phyloP scores from a whole-genome alignment of 148 eudicot species.

The Polygonum maritimum region DNA sequence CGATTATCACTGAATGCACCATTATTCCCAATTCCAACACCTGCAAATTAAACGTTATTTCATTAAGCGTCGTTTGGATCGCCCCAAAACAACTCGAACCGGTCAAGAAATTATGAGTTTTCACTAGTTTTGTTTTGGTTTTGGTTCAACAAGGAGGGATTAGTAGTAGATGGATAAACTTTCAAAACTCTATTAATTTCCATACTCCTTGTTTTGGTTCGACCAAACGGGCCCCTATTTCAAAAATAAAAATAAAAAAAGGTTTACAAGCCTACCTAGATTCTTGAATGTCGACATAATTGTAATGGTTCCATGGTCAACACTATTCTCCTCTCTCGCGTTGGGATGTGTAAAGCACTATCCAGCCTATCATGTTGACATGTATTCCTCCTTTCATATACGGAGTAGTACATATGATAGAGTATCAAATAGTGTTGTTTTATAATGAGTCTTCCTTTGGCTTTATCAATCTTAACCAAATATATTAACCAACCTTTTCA shows the following conservation, averaged over 20 bases:
- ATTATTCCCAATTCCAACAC: slow-evolving; percentile 79
- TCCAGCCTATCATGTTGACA: background rate
- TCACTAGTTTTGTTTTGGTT: too few species aligned
- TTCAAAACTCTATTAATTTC: too few species aligned
- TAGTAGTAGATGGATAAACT: too few species aligned
- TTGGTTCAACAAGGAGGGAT: too few species aligned
- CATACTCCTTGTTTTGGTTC: too few species aligned
- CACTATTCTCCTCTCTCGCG: background rate
- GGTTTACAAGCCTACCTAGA: background rate
- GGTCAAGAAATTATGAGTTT: too few species aligned
- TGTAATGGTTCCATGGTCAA: background rate
- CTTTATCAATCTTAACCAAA: background rate
- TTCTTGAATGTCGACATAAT: background rate
- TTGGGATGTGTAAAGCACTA: background rate
- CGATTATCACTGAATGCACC: slow-evolving; percentile 81
- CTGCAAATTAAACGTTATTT: slow-evolving; percentile 17
- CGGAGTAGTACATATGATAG: background rate
- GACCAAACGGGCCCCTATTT: too few species aligned
- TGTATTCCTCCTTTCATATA: background rate
- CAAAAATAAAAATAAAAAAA: background rate
- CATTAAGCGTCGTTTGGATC: too few species aligned
- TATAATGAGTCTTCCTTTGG: background rate
- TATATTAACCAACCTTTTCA: background rate
- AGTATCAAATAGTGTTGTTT: background rate
- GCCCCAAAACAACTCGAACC: too few species aligned